phyloP scores from a whole-genome alignment of 164 flowering plant species.

The Akebia trifoliata region DNA sequence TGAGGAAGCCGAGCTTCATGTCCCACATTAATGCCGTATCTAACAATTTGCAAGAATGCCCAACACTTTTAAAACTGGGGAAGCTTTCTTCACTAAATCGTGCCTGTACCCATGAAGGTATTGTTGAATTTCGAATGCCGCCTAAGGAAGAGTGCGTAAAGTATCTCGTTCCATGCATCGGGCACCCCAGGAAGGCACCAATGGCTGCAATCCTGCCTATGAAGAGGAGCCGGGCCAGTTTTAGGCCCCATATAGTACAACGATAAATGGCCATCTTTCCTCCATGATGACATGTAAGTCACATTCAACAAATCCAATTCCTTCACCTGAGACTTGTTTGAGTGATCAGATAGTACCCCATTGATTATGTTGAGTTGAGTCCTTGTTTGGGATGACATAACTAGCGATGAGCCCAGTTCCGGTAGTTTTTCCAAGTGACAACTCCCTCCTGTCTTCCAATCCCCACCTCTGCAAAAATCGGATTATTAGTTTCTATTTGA shows the following conservation, averaged over 20 bases:
- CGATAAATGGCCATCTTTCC: slow-evolving; percentile 92
- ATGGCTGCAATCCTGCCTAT: slow-evolving; percentile 95
- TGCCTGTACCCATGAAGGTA: slow-evolving; percentile 14
- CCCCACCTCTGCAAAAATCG: slow-evolving; percentile 58
- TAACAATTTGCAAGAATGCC: not conserved
- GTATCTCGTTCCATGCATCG: slow-evolving; percentile 84
- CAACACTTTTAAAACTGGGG: not conserved
- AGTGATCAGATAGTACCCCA: slow-evolving; percentile 31
- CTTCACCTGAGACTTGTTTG: slow-evolving; percentile 21
- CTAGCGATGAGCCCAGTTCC: slow-evolving; percentile 49
- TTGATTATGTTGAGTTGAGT: slow-evolving; percentile 29
- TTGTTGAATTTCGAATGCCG: slow-evolving; percentile 22
- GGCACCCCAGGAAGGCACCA: slow-evolving; percentile 99
- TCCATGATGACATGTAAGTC: slow-evolving; percentile 55
- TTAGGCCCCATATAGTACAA: slow-evolving; percentile 54
- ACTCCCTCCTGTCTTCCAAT: slow-evolving; percentile 81
- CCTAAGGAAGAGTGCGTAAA: slow-evolving; percentile 56
- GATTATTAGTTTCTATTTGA: too few species aligned
- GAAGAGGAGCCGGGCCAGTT: slow-evolving; percentile 45
- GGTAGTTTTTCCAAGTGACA: slow-evolving; percentile 83
- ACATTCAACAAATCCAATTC: slow-evolving; percentile 47
- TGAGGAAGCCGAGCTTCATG: not conserved
- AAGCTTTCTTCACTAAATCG: too few species aligned
- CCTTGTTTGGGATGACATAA: slow-evolving; percentile 42
- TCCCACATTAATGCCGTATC: not conserved